Evolutionary conservation across 352 stramenopile genomes (phyloP), one percentile per base, ranked within the genome.

Genomic region (Hyaloperonospora brassicae): DNA sequence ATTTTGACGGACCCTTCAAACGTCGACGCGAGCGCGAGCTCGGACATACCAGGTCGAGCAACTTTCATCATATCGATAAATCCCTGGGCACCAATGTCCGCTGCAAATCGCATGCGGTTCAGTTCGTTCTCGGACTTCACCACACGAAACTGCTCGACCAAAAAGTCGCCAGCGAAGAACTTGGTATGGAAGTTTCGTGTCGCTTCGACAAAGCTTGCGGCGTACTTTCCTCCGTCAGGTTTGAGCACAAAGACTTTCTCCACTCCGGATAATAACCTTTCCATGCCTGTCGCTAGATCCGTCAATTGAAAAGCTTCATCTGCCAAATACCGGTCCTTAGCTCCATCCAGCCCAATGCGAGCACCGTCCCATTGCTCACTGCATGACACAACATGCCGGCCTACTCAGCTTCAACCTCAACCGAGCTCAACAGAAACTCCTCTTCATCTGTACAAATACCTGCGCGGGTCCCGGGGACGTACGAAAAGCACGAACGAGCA

Each of bases 341-440:
- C 78, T 48, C 66, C 73, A 23, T 88, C 68, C 3, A 89, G 50
- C 11, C 80, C 82, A 1, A 87, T 68, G 4, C 82, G 76, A 24
- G 73, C 79, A 23, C 82, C 82, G 31, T 93, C 82, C 82, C 82
- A 93, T 57, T 93, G 82, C 55, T 93, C 82, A 58, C 82, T 72
- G 38, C 22, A 52, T 24, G 9, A 56, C 14, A 52, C 5, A 52
- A 43, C n/a, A 31, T 31, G 7, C 27, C 27, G 7, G 27, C 7
- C 27, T 3, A 31, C 3, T 31, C 27, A 31, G 27, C 27, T 31
- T 31, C 50, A 49, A 12, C 48, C 47, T 31, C 3, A 45, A 21
- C 10, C 24, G 14, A 21, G 22, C 42, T 39, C 41, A 41, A 39
- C 35, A 14, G 5, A 22, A 23, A 11, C 17, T 0, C 13, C 21